Evolutionary conservation across 345 rosid species (phyloP), one percentile per base, ranked within the genome.

Genomic region (Heritiera fomes): DNA sequence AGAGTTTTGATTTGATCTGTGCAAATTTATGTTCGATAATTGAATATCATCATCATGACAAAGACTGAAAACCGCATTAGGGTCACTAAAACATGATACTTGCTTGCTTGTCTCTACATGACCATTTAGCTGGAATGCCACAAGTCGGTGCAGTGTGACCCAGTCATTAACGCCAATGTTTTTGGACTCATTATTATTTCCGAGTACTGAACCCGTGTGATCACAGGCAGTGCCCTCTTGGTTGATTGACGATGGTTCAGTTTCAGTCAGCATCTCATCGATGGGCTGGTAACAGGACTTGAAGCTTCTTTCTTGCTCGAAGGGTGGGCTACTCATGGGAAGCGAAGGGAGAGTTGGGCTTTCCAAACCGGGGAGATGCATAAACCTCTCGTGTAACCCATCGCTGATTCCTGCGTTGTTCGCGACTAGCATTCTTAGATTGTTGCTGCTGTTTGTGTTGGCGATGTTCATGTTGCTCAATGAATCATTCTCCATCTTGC

Each of bases 121-220:
- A 75, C 94, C 97, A 78, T 96, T 94, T n/a, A 96, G 92, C 76
- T 94, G 99, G n/a, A 94, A 94, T 10, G 99, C 99, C 69, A 94
- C 98, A 0, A 96, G 89, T 71, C 94, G 90, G 77, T 96, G 98
- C 12, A 94, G 84, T 3, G 92, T 81, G 40, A 88, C 93, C 99
- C 98, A 96, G 74, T 90, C 94, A 69, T 82, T 91, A 4, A 87
- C 68, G 41, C 78, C 85, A 86, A 71, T 89, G 18, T 83, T 52
- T 63, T 80, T 80, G 68, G 68, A 28, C n/a, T 50, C 50, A 6
- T 53, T 59, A 73, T n/a, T 38, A 4, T 18, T 17, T 6, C 14
- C 40, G 1, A 46, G 87, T 84, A 82, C 58, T 28, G 41, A 28
- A 70, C 34, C 40, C 56, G 40, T 52, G 59, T n/a, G 34, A 46